These are phyloP conservation scores for Talaromyces thailandensis DNA, from an alignment of 495 filamentous ascomycete genomes.

Conservation along the genomic window DNA sequence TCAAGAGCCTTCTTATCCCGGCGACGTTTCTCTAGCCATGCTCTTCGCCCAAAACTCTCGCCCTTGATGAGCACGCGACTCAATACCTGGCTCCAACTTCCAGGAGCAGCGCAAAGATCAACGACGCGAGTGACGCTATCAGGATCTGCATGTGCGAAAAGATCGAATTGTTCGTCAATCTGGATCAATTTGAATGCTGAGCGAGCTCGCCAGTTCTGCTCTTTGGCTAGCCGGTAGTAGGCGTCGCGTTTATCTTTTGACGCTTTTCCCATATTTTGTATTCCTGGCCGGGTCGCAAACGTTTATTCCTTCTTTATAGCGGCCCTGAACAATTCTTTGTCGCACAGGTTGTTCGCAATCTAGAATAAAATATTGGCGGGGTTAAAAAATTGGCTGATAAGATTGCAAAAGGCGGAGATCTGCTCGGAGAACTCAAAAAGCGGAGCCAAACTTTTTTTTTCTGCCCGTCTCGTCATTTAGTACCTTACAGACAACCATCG, in stretches of 20 bases:
- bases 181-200: conserved; percentile 96
- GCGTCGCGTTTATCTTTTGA: conserved; percentile 98
- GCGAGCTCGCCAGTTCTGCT: conserved; percentile 95
- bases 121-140: conserved; percentile 80
- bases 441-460: conserved; percentile 6
- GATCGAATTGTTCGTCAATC: conserved; percentile 92
- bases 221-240: conserved; percentile 95
- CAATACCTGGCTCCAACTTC: conserved; percentile 94
- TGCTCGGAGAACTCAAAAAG: neutral
- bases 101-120: conserved; percentile 91
- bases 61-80: conserved; percentile 87
- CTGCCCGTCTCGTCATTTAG: neutral
- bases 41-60: conserved; percentile 73
- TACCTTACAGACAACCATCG: neutral
- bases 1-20: conserved; percentile 34
- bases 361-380: neutral
- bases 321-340: neutral
- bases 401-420: conserved; percentile 1
- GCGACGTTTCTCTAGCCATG: conserved; percentile 75
- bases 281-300: too few relatives aligned
- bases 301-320: neutral
- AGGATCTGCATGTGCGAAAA: conserved; percentile 57
- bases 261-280: conserved; percentile 75
- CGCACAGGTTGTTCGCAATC: neutral
- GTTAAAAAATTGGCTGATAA: conserved; percentile 4